A percentile compares a stretch with the other conserved stretches of the same genome.
Conservation (phyloP, 2,329 filamentous ascomycete species). For the Blumeria hordei region DNA sequence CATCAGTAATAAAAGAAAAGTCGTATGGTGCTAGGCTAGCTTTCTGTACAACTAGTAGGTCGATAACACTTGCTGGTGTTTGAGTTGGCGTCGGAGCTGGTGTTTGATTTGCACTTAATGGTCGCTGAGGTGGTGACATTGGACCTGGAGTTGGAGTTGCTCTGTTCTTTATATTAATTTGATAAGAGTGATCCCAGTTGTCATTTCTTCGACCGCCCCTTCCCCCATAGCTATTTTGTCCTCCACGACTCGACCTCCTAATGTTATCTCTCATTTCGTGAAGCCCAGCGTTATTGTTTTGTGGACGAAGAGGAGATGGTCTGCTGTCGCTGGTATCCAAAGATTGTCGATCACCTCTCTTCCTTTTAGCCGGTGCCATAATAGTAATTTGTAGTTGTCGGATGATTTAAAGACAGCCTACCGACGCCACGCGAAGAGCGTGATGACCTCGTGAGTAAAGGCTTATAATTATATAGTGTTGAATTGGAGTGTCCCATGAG, state of each 20-base stretch:
- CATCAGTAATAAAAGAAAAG: constrained; percentile 55
- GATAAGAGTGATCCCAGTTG: constrained; percentile 12
- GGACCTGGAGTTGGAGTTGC: constrained; percentile 14
- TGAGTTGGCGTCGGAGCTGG: constrained; percentile 9
- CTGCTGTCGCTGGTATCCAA: constrained; percentile 22
- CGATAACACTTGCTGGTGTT: constrained; percentile 7
- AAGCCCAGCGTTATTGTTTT: constrained; percentile 28
- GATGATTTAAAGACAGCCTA: too few relatives aligned
- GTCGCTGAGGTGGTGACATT: constrained; percentile 14
- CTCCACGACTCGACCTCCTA: constrained; percentile 22
- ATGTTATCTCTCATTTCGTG: constrained; percentile 28
- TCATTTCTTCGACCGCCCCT: constrained; percentile 12
- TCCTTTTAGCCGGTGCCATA: constrained; percentile 16
- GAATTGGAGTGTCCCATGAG: too few relatives aligned
- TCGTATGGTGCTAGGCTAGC: constrained; percentile 23
- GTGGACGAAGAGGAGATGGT: constrained; percentile 37
- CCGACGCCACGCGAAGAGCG: too few relatives aligned
- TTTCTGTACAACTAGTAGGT: constrained; percentile 6
- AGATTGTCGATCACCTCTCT: constrained; percentile 15
- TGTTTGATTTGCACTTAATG: constrained; percentile 12
- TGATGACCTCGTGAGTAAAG: too few relatives aligned
- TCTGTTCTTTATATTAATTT: constrained; percentile 9
- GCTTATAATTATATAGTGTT: too few relatives aligned
- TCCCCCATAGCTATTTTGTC: constrained; percentile 14
- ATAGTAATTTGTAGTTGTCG: background rate